These are phyloP conservation scores for Prunus salicina DNA, from an alignment of 306 rosid species.

Conservation along the genomic window DNA sequence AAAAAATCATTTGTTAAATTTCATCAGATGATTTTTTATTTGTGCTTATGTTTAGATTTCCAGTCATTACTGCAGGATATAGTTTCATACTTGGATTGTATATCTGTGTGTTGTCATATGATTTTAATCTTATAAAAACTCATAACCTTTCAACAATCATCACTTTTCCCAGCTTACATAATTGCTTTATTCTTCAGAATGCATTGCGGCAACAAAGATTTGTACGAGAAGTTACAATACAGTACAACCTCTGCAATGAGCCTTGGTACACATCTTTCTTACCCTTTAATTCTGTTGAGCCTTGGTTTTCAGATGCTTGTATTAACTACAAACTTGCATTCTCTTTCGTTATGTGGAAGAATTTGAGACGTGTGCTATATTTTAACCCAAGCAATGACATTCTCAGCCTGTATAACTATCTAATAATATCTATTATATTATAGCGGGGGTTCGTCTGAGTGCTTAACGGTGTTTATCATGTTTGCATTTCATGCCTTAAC, in stretches of 20 bases:
- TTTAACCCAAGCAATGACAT: neutral
- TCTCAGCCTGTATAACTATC: neutral
- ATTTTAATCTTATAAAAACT: neutral
- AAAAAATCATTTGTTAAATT: neutral
- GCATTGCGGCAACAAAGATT: constrained; percentile 84
- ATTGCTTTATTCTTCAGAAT: constrained; percentile 56
- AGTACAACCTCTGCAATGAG: constrained; percentile 98
- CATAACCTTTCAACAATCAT: neutral
- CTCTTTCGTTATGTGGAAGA: neutral
- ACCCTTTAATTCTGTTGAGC: neutral
- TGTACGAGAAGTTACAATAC: constrained; percentile 92
- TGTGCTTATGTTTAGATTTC: neutral
- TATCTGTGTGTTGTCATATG: neutral
- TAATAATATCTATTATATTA: neutral
- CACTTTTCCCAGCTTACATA: constrained; percentile 1
- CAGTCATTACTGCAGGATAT: neutral
- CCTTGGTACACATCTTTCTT: constrained; percentile 59
- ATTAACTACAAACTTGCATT: neutral
- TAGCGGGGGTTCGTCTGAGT: neutral
- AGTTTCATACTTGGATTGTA: neutral
- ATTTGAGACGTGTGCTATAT: neutral
- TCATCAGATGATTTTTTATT: neutral
- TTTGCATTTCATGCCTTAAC: neutral
- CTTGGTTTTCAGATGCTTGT: neutral
- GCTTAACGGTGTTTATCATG: neutral